phyloP scores from a whole-genome alignment of 257 asterid species.

The Solanum virginianum region DNA sequence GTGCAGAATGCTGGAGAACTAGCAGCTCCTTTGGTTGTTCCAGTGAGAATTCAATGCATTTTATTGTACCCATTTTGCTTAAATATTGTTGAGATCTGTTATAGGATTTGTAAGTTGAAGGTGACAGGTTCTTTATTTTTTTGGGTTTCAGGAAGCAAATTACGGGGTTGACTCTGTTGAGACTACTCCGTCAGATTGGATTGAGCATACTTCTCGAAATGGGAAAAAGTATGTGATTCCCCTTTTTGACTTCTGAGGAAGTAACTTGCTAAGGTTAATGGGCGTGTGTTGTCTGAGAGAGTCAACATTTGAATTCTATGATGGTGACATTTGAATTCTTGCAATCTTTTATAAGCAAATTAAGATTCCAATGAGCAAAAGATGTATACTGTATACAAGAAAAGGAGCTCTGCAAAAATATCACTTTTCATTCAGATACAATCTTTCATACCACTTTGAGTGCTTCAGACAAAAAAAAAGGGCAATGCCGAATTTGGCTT shows the following conservation, averaged over 20 bases:
- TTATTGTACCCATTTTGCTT: background rate
- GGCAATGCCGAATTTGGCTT: background rate
- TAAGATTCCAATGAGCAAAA: background rate
- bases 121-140: background rate
- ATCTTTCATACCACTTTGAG: background rate
- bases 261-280: background rate
- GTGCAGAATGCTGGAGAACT: conserved; percentile 39
- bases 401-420: background rate
- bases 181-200: conserved; percentile 46
- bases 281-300: background rate
- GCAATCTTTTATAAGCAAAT: background rate
- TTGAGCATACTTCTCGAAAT: conserved; percentile 46
- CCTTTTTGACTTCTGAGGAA: background rate
- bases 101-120: background rate
- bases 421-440: background rate
- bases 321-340: background rate
- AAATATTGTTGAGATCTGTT: background rate
- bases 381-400: background rate
- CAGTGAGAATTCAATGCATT: conserved; percentile 16
- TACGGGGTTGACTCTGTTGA: conserved; percentile 14
- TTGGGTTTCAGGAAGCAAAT: conserved; percentile 38
- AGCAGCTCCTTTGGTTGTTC: conserved; percentile 19
- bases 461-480: background rate
- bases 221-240: conserved; percentile 56
- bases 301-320: background rate